Base-by-base conservation (phyloP, 2,329 filamentous ascomycete genomes). In the Ilyonectria destructans region DNA sequence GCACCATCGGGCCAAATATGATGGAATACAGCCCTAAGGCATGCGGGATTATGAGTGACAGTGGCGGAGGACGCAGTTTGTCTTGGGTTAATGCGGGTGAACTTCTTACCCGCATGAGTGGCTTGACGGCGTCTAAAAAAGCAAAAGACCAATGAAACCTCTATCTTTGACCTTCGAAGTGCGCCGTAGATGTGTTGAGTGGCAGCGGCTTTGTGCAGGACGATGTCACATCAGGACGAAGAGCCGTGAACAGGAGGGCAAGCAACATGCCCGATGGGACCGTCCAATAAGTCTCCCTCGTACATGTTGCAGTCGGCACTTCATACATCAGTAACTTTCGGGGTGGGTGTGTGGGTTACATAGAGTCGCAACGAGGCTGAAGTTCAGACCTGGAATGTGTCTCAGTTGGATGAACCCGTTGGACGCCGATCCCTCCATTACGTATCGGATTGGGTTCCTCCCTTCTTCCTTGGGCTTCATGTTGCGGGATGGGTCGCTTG, bases 1-100 rank as follows among this genome's bases (percentile, higher is more conserved):
- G 63, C 62, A 62, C 67, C 72, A 71, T 70, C 26, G 31, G 51
- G 46, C 61, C 48, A 59, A 59, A 68, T 66, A 58, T 67, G 59
- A 74, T 71, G 72, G 62, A 69, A 70, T 66, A 57, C 61, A 51
- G 37, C 31, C 54, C 46, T 35, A 69, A 67, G 58, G 70, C 64
- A 65, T 49, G 35, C 23, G 51, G 66, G 26, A 65, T 63, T 67
- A 62, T 63, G 58, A 68, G 67, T 35, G 63, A 63, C 48, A 55
- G 46, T 21, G 10, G 15, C 21, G 43, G 29, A 45, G 12, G 37
- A 33, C 6, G 9, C n/a, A 43, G 15, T 21, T 19, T 54, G 60
- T 64, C 60, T 71, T 54, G 49, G 40, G 66, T 63, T 45, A 58
- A 40, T 56, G n/a, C 51, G 12, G 31, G 51, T 21, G 5, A 35